Conservation (phyloP, 352 stramenopile species). For the Phytophthora meadii region DNA sequence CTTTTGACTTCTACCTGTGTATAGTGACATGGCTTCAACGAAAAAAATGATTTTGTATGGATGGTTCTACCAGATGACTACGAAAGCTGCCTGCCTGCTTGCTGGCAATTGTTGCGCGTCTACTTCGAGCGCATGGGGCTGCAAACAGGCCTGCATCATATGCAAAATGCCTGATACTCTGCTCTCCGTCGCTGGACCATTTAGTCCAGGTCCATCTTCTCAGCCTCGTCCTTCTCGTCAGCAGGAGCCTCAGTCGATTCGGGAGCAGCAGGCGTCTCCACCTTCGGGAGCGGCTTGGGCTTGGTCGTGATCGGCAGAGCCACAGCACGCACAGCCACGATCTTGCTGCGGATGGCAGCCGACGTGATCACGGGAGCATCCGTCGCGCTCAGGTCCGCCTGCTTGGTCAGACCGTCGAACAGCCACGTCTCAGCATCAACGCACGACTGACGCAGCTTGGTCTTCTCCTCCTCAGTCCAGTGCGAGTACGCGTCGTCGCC, state of each 20-base stretch:
- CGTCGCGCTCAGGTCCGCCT: slow-evolving; percentile 86
- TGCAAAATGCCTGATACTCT: slow-evolving; percentile 32
- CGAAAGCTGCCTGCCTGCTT: slow-evolving; percentile 31
- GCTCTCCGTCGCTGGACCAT: slow-evolving; percentile 7
- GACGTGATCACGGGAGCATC: slow-evolving; percentile 93
- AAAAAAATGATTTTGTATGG: slow-evolving; percentile 31
- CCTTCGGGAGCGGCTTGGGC: slow-evolving; percentile 91
- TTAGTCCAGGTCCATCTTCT: slow-evolving; percentile 92
- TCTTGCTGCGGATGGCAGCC: slow-evolving; percentile 89
- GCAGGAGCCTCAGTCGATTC: slow-evolving; percentile 41
- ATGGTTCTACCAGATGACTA: slow-evolving; percentile 35
- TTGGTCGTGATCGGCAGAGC: slow-evolving; percentile 97
- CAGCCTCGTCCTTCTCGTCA: slow-evolving; percentile 53
- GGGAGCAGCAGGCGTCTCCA: slow-evolving; percentile 61
- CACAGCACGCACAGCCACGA: slow-evolving; percentile 88
- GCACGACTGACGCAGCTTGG: slow-evolving; percentile 91
- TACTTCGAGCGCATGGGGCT: slow-evolving; percentile 29
- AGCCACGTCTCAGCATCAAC: slow-evolving; percentile 95
- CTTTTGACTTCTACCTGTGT: too few relatives aligned
- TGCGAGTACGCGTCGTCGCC: slow-evolving; percentile 94
- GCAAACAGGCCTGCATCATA: slow-evolving; percentile 31
- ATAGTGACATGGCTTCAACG: slow-evolving; percentile 9
- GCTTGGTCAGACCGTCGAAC: slow-evolving; percentile 96
- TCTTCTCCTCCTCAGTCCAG: slow-evolving; percentile 95
- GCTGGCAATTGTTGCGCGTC: slow-evolving; percentile 18